These are phyloP conservation scores for Dendrocalamus sinicus DNA, from an alignment of 176 grass and related monocot species.

Conservation along the genomic window DNA sequence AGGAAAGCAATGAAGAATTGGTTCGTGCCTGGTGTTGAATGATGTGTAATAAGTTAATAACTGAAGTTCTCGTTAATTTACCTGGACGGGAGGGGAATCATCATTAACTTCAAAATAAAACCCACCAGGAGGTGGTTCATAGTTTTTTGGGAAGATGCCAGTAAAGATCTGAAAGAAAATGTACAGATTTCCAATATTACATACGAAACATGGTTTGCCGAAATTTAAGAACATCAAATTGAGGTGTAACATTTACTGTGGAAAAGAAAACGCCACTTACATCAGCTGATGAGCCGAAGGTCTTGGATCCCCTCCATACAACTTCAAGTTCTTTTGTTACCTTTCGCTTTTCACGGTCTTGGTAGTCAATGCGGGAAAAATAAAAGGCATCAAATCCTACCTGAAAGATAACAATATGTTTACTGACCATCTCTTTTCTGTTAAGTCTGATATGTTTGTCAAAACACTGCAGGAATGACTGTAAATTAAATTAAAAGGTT, in stretches of 20 bases:
- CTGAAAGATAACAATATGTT: constrained; percentile 49
- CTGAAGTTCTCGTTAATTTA: constrained; percentile 44
- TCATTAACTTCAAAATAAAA: constrained; percentile 97
- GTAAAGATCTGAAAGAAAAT: constrained; percentile 76
- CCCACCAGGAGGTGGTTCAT: constrained; percentile 90
- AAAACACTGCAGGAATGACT: neutral
- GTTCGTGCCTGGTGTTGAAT: neutral
- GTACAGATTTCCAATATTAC: constrained; percentile 31
- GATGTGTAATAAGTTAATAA: neutral
- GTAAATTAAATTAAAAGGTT: constrained; percentile 2
- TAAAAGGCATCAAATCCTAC: constrained; percentile 96
- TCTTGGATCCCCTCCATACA: constrained; percentile 89
- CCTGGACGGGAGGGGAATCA: constrained; percentile 77
- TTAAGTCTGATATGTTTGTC: neutral
- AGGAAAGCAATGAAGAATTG: constrained; percentile 28
- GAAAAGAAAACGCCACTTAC: constrained; percentile 57
- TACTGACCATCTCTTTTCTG: constrained; percentile 4
- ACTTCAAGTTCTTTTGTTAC: constrained; percentile 82
- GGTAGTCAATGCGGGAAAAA: constrained; percentile 94
- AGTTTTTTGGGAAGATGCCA: constrained; percentile 96
- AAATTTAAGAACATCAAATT: constrained; percentile 37
- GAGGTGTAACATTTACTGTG: constrained; percentile 25
- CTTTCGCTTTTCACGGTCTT: constrained; percentile 79
- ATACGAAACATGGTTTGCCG: constrained; percentile 15
- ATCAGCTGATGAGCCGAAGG: constrained; percentile 79